Evolutionary conservation across 2,329 filamentous ascomycete genomes (phyloP).

Genomic region (Claviceps purpurea): DNA sequence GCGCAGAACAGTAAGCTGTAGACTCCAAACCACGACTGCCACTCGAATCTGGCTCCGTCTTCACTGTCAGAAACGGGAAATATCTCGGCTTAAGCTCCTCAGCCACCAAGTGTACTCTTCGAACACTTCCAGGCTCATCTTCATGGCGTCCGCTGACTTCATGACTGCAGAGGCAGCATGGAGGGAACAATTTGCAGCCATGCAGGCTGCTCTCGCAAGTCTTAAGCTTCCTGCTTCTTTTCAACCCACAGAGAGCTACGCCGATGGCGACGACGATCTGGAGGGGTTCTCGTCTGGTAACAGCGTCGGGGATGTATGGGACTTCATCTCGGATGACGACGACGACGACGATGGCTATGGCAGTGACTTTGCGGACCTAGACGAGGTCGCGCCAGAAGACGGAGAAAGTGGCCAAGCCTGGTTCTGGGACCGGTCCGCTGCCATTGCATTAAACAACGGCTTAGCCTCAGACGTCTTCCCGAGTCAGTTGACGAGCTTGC

Average conservation of each 20-base stretch:
- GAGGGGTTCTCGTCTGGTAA: constrained; percentile 42
- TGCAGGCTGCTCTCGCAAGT: constrained; percentile 72
- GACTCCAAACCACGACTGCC: no score
- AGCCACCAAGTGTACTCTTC: not conserved
- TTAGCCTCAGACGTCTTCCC: constrained; percentile 58
- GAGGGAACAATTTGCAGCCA: constrained; percentile 72
- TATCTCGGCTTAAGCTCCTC: not conserved
- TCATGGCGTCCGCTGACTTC: constrained; percentile 23
- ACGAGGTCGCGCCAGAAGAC: constrained; percentile 29
- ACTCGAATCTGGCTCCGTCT: not conserved
- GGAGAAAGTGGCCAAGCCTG: constrained; percentile 44
- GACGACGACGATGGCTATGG: constrained; percentile 55
- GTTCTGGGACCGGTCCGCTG: constrained; percentile 56
- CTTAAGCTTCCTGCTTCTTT: constrained; percentile 38
- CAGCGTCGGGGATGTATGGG: constrained; percentile 77
- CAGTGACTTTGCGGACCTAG: constrained; percentile 47
- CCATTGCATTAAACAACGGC: constrained; percentile 53
- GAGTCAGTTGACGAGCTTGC: constrained; percentile 61
- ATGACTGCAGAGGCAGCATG: constrained; percentile 48
- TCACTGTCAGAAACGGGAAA: not conserved
- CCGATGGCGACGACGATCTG: constrained; percentile 55
- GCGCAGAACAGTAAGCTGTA: no score
- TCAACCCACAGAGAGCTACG: constrained; percentile 32
- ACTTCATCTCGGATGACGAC: constrained; percentile 68
- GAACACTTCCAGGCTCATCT: not conserved